These are phyloP conservation scores for Lunasporangiospora selenospora DNA, from an alignment of 192 early-diverging fungal species.

Conservation along the genomic window DNA sequence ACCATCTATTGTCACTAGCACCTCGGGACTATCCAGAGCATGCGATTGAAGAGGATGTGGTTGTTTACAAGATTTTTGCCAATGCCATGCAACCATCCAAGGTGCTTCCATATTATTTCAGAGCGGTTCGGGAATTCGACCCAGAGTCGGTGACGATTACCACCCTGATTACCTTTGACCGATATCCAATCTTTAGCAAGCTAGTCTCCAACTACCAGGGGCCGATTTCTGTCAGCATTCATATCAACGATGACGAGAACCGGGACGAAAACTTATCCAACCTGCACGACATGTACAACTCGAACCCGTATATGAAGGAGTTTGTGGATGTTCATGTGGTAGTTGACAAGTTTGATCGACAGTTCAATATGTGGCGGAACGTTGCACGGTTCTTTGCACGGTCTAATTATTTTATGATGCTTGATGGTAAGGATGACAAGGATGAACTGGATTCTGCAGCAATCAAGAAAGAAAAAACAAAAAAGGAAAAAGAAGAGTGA, in stretches of 20 bases:
- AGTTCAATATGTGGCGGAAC: constrained; percentile 71
- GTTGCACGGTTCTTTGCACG: constrained; percentile 68
- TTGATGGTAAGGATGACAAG: constrained; percentile 53
- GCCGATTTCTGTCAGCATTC: constrained; percentile 63
- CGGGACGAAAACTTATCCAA: constrained; percentile 51
- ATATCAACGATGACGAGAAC: constrained; percentile 57
- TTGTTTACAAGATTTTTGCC: constrained; percentile 60
- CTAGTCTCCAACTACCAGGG: constrained; percentile 63
- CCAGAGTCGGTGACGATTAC: constrained; percentile 63
- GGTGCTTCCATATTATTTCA: constrained; percentile 65
- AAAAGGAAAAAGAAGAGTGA: neutral
- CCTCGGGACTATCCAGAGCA: constrained; percentile 10
- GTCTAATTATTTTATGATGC: constrained; percentile 63
- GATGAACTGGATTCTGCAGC: too few relatives aligned
- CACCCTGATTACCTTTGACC: constrained; percentile 60
- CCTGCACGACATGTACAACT: constrained; percentile 54
- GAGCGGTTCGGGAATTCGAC: constrained; percentile 49
- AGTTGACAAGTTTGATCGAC: constrained; percentile 63
- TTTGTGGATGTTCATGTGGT: constrained; percentile 65
- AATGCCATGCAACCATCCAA: constrained; percentile 64
- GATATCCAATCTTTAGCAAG: constrained; percentile 58
- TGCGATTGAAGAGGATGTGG: constrained; percentile 51
- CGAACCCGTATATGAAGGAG: constrained; percentile 54
- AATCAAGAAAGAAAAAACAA: neutral
- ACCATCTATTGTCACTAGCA: neutral